Evolutionary conservation across 2,329 filamentous ascomycete genomes (phyloP).

Genomic region (Monilinia aucupariae): DNA sequence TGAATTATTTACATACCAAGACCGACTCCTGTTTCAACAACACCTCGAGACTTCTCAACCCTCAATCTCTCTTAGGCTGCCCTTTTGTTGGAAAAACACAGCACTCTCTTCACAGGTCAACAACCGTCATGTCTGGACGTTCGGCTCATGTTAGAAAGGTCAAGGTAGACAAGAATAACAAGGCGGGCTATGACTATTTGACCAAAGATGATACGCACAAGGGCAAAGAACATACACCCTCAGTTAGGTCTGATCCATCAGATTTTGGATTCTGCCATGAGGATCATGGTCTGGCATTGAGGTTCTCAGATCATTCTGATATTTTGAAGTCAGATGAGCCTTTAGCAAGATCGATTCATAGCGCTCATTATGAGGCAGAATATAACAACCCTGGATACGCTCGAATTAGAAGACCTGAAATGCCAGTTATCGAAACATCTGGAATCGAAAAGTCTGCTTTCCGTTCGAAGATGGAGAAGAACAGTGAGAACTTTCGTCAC

Average conservation of each 20-base stretch:
- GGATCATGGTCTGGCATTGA: neutral
- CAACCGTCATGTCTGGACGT: constrained; percentile 46
- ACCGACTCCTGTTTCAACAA: neutral
- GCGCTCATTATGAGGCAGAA: neutral
- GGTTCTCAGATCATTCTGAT: constrained; percentile 7
- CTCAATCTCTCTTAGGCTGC: neutral
- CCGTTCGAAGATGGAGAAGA: constrained; percentile 12
- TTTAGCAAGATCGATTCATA: constrained; percentile 4
- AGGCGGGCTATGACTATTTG: constrained; percentile 10
- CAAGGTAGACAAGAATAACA: constrained; percentile 42
- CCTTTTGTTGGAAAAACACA: neutral
- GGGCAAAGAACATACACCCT: neutral
- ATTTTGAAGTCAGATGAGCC: neutral
- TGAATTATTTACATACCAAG: neutral
- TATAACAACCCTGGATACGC: constrained; percentile 6
- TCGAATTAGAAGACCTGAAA: constrained; percentile 13
- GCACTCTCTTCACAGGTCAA: neutral
- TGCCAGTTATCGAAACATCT: constrained; percentile 13
- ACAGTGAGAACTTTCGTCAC: constrained; percentile 13
- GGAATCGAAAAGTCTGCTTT: constrained; percentile 14
- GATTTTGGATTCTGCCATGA: neutral
- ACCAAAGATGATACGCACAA: constrained; percentile 10
- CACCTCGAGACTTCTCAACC: neutral
- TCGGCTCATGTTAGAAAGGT: constrained; percentile 54
- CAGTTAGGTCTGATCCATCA: constrained; percentile 12